phyloP scores from a whole-genome alignment of 306 rosid species.

The Macrotyloma uniflorum region DNA sequence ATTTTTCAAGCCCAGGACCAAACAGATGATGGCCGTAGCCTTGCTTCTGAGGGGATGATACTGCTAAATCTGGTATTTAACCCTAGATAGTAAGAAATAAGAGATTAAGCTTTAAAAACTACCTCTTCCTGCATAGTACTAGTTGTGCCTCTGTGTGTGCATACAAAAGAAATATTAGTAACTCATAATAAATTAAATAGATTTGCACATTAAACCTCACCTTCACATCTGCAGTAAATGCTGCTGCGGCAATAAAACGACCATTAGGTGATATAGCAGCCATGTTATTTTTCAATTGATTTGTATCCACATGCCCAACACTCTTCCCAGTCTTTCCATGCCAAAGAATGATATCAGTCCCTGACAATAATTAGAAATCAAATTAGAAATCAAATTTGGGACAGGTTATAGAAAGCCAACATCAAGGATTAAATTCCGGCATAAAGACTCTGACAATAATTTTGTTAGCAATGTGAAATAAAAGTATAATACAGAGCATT shows the following conservation, averaged over 20 bases:
- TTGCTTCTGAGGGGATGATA: constrained; percentile 19
- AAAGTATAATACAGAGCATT: constrained; percentile 18
- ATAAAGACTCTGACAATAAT: constrained; percentile 1
- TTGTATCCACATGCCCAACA: constrained; percentile 90
- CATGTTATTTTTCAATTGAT: constrained; percentile 94
- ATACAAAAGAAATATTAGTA: neutral
- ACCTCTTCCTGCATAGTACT: constrained; percentile 9
- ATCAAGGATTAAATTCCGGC: constrained; percentile 13
- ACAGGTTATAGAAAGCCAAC: constrained; percentile 20
- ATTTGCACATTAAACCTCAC: constrained; percentile 41
- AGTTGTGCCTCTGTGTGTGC: neutral
- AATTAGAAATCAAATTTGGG: constrained; percentile 40
- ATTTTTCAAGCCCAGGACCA: constrained; percentile 18
- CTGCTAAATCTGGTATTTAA: constrained; percentile 11
- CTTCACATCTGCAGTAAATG: constrained; percentile 99
- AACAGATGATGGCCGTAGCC: constrained; percentile 6
- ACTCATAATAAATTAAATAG: constrained; percentile 8
- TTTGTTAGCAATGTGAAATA: constrained; percentile 6
- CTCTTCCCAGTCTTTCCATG: constrained; percentile 93
- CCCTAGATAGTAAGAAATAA: constrained; percentile 2
- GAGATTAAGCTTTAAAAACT: neutral
- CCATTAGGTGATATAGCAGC: constrained; percentile 95
- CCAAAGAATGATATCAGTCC: constrained; percentile 92
- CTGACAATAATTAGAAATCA: too few species aligned
- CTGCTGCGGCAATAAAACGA: constrained; percentile 98